phyloP scores from a whole-genome alignment of 2,329 filamentous ascomycete species.

The Ophiostoma tasmaniense region DNA sequence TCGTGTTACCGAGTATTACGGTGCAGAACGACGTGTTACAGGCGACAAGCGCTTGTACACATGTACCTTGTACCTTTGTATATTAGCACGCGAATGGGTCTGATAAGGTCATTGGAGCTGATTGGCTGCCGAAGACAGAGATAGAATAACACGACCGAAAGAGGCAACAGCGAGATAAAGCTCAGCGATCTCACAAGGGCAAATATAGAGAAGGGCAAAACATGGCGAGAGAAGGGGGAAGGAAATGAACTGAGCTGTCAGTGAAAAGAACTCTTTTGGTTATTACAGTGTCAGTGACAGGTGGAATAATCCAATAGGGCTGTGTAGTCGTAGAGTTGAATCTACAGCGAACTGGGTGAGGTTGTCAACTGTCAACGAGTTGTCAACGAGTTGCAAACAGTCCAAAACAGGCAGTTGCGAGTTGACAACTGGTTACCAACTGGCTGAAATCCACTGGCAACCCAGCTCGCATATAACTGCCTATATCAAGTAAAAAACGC shows the following conservation, averaged over 20 bases:
- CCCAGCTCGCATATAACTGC: not conserved
- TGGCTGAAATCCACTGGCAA: not conserved
- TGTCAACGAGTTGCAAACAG: not conserved
- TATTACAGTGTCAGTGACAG: not conserved
- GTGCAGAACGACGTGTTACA: too few species aligned
- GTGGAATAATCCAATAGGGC: not conserved
- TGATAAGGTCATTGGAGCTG: slow-evolving; percentile 14
- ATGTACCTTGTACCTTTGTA: not conserved
- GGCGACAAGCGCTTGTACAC: not conserved
- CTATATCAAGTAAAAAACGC: not conserved
- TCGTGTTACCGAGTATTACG: not conserved
- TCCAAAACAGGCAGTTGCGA: not conserved
- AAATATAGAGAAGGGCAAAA: not conserved
- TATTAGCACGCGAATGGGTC: not conserved
- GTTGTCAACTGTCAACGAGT: not conserved
- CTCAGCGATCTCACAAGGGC: not conserved
- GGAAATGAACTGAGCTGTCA: not conserved
- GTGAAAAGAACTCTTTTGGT: not conserved
- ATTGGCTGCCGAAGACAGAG: slow-evolving; percentile 12
- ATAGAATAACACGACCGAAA: slow-evolving; percentile 6
- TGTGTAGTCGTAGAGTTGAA: not conserved
- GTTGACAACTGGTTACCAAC: not conserved
- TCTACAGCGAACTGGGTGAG: not conserved
- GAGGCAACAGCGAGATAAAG: slow-evolving; percentile 7
- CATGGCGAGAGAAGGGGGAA: not conserved